Base-by-base conservation (phyloP, 345 rosid genomes). In the Rhizophora mangle region DNA sequence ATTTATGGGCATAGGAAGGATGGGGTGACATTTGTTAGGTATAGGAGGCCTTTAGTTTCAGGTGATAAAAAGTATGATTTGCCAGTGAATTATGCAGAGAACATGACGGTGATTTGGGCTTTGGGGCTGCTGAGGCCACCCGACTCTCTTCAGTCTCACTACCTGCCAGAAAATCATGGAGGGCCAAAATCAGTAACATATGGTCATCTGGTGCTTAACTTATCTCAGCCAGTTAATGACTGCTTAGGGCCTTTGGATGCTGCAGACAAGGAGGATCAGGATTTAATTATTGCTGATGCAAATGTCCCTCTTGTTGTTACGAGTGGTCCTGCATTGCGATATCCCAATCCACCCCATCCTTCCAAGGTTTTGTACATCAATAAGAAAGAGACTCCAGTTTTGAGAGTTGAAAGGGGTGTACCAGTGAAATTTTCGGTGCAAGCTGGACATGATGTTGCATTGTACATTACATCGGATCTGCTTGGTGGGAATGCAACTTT, bases 1-100 rank as follows among this genome's bases (percentile, higher is more conserved):
- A 65, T 90, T 74, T 92, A 91, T 80, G 99, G 99, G 67, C 99
- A 92, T 74, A 84, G 96, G 70, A 95, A 75, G 81, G 99, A 92
- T 75, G 96, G 99, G 53, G 93, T 90, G 66, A 89, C 99, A 1
- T 95, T 95, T 77, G 74, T 95, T 76, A 84, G 96, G 84, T 95
- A 84, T 70, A 79, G 78, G 74, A 86, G 88, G 76, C 87, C 86
- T 3, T 70, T 95, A 82, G 79, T 81, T 54, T 80, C 83, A 4
- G 73, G 67, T 29, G 96, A 91, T 76, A 83, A 82, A 52, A 88
- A 84, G 76, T 90, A 84, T 71, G 99, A 95, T 83, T 72, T 87
- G 81, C 81, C 86, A 6, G 92, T 92, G 81, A 85, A 88, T 73
- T 57, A 78, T 66, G 84, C 72, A 1, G 79, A 72, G 8, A 85